Conservation (phyloP, 352 stramenopile genomes). For the Globisporangium uncinulatum region DNA sequence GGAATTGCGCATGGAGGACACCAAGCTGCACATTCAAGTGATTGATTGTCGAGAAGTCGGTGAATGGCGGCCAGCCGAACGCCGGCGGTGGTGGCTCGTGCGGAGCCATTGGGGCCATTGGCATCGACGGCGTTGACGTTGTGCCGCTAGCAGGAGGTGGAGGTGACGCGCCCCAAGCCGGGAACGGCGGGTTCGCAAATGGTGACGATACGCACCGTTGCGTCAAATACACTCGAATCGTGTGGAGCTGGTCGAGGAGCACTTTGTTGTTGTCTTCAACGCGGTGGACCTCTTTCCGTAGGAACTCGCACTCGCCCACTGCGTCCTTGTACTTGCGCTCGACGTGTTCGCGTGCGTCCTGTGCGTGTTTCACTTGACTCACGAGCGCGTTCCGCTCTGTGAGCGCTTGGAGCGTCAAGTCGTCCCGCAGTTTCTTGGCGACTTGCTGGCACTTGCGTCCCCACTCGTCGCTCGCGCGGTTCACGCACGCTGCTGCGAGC, state of each 20-base stretch:
- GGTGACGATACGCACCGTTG: constrained; percentile 18
- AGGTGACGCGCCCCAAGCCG: no score
- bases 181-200: background rate
- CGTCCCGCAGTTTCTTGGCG: constrained; percentile 25
- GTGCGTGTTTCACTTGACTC: constrained; percentile 16
- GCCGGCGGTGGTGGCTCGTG: constrained; percentile 1
- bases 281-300: constrained; percentile 39
- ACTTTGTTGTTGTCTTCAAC: constrained; percentile 62
- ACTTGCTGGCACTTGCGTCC: constrained; percentile 27
- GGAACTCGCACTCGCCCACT: constrained; percentile 37
- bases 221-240: constrained; percentile 51
- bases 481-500: constrained; percentile 41
- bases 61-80: constrained; percentile 9
- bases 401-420: constrained; percentile 24
- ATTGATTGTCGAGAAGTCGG: constrained; percentile 29
- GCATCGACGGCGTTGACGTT: background rate
- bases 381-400: constrained; percentile 31
- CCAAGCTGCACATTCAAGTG: constrained; percentile 44
- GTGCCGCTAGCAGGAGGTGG: background rate
- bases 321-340: constrained; percentile 38
- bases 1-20: constrained; percentile 49
- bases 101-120: background rate
- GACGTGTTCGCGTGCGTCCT: constrained; percentile 24
- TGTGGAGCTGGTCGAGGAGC: constrained; percentile 49
- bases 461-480: constrained; percentile 38